Evolutionary conservation across 305 asterid genomes (phyloP), one percentile per base, ranked within the genome.

Genomic region (Fraxinus angustifolia): DNA sequence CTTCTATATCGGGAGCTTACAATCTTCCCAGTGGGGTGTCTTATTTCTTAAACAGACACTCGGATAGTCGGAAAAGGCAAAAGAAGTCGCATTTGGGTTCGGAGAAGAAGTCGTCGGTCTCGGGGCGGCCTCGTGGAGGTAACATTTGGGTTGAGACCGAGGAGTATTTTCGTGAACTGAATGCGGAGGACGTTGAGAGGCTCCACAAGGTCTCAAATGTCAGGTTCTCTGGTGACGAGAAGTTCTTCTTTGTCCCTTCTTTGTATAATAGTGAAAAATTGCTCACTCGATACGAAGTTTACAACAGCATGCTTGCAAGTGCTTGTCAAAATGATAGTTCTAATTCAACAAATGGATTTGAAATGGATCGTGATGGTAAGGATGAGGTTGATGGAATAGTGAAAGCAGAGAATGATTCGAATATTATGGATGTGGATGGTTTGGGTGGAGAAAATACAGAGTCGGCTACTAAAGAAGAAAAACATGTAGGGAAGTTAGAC

Each of bases 111-210:
- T 87, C 89, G 2, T 85, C 97, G 8, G 77, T 89, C 36, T 79
- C 91, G 0, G 91, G 87, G 70, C 91, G 85, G 88, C 81, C 87
- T 2, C 88, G 92, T 38, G 95, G 87, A 38, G 78, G 86, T 42
- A 91, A 35, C 82, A 79, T 96, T 76, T 96, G 99, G 99, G 84
- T 68, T 70, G 94, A 92, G 82, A 87, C 92, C 0, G 97, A 94
- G 83, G 98, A 92, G 75, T 96, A 89, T 85, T 94, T 96, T 79
- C 93, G 99, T 3, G 97, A 90, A 83, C 78, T 94, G 84, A 81
- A 80, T 35, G 87, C 78, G 71, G 93, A 85, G 77, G 99, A 96
- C 83, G 73, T 96, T 3, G 97, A 91, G 79, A 90, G 83, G 87
- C 89, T 93, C 73, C 83, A 84, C 50, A 75, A 82, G 83, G 81